phyloP scores from a whole-genome alignment of 1,284 basidiomycete species.

The Ustilago xerochloae region DNA sequence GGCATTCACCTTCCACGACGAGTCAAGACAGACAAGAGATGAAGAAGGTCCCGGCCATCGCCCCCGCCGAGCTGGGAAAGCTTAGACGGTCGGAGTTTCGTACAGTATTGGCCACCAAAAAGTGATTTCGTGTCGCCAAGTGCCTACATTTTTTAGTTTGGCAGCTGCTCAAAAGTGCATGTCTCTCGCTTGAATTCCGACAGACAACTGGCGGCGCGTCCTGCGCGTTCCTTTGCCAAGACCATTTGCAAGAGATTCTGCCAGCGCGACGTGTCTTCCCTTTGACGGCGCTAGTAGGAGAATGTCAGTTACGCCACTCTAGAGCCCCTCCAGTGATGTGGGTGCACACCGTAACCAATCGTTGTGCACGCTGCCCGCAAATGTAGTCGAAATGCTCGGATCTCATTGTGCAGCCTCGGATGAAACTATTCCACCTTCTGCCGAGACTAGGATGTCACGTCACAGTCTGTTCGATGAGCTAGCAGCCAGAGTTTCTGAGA shows the following conservation, averaged over 20 bases:
- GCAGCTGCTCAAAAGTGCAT: slow-evolving; percentile 2
- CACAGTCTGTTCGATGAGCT: no score
- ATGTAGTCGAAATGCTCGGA: background rate
- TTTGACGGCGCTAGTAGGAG: background rate
- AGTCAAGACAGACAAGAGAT: background rate
- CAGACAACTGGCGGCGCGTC: background rate
- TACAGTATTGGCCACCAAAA: background rate
- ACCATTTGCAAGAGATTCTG: background rate
- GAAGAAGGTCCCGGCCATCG: background rate
- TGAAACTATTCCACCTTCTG: background rate
- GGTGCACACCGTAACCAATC: no score
- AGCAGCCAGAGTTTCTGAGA: no score
- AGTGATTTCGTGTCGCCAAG: background rate
- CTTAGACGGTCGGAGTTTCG: background rate
- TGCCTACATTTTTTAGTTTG: background rate
- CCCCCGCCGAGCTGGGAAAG: slow-evolving; percentile 10
- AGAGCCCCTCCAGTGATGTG: no score
- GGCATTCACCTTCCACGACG: no score
- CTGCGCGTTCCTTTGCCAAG: slow-evolving; percentile 4
- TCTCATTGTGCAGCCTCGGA: background rate
- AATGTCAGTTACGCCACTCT: no score
- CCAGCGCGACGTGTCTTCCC: slow-evolving; percentile 5
- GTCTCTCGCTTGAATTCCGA: background rate
- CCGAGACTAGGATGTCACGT: no score
- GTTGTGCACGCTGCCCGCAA: no score